These are phyloP conservation scores for Cryptococcus sp. DNA, from an alignment of 1,284 basidiomycete genomes.

Conservation along the genomic window DNA sequence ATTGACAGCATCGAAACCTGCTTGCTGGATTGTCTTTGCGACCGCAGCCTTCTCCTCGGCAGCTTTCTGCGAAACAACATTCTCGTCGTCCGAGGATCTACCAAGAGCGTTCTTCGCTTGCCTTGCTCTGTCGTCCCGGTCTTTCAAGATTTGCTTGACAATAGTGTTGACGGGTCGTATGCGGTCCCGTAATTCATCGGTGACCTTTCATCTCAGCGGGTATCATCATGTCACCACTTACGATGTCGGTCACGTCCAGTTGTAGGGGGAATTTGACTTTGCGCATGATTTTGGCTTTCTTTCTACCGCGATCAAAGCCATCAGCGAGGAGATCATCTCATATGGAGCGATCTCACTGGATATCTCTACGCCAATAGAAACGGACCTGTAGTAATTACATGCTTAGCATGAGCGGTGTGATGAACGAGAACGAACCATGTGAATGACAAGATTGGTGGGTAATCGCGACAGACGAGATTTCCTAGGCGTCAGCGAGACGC, in stretches of 20 bases:
- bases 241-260: slow-evolving; percentile 81
- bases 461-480: slow-evolving; percentile 79
- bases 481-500: slow-evolving; percentile 20
- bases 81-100: slow-evolving; percentile 9
- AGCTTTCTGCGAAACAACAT: slow-evolving; percentile 28
- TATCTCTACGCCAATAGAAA: slow-evolving; percentile 92
- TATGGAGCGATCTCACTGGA: slow-evolving; percentile 51
- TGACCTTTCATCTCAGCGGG: slow-evolving; percentile 48
- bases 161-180: slow-evolving; percentile 69
- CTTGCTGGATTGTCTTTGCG: slow-evolving; percentile 14
- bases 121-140: slow-evolving; percentile 79
- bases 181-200: slow-evolving; percentile 74
- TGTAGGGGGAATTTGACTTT: slow-evolving; percentile 85
- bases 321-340: slow-evolving; percentile 1
- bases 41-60: slow-evolving; percentile 45
- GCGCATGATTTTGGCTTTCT: slow-evolving; percentile 92
- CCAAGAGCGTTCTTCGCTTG: slow-evolving; percentile 57
- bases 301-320: slow-evolving; percentile 42
- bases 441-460: slow-evolving; percentile 60
- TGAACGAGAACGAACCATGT: slow-evolving; percentile 30
- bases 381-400: slow-evolving; percentile 70
- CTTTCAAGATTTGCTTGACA: slow-evolving; percentile 77
- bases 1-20: slow-evolving; percentile 19
- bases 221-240: slow-evolving; percentile 12
- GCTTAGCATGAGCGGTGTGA: neutral